Evolutionary conservation across 2,329 filamentous ascomycete genomes (phyloP), one percentile per base, ranked within the genome.

Genomic region (Fonsecaea erecta): DNA sequence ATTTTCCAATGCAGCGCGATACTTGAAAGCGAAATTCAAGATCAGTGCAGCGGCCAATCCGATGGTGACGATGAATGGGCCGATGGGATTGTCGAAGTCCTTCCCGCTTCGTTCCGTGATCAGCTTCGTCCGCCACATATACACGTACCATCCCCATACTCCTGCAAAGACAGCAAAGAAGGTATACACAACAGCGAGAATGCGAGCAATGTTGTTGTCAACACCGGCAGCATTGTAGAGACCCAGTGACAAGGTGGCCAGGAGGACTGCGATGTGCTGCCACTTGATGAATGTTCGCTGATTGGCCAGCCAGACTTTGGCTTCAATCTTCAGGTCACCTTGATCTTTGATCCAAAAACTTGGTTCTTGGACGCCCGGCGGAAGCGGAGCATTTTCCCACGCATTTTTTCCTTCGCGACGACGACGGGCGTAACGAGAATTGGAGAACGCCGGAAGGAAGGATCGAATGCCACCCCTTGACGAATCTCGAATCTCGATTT

Each of bases 201-300:
- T 81, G 71, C 91, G 85, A 0, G 92, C 93, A 34, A 97, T 77
- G n/a, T 82, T 82, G 76, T 96, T 92, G 63, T 82, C 74, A 71
- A 88, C 82, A 6, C 91, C 91, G 0, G 93, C 93, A 0, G 94
- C 92, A 72, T 96, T 94, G 80, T 94, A 97, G 30, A 99, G 81
- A 24, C 90, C 91, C 12, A 99, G 81, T 0, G 92, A 91, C 32
- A 99, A 80, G 24, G 89, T 88, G 40, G 93, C 93, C 26, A 99
- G 87, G 14, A 99, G 84, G 55, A 99, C 87, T 67, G 88, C 90
- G 73, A 99, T 93, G 77, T 98, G 93, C 81, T 98, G 92, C 95
- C 95, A 99, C 78, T 97, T 98, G 78, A 99, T 89, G 76, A 97
- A 99, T 0, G 95, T 99, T 67, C 95, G 90, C 80, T 99, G 94